Base-by-base conservation (phyloP, 2,329 filamentous ascomycete genomes). In the Trichoderma breve region DNA sequence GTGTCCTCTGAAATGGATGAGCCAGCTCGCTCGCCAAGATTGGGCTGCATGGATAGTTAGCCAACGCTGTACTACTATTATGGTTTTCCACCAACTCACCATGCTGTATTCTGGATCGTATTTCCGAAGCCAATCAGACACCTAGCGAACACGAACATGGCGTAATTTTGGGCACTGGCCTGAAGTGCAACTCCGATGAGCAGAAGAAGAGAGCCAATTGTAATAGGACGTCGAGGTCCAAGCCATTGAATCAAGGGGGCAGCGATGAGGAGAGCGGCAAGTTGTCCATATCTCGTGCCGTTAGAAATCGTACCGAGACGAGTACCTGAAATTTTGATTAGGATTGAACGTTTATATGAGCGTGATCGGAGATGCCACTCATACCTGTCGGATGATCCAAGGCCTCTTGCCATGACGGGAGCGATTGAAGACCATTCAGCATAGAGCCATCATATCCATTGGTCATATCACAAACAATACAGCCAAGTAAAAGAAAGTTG, bases 391-490 rank as follows among this genome's bases (percentile, higher is more conserved):
- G 81, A 36, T 79, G 78, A 28, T 77, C 76, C 34, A 83, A 82
- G 65, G 79, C 85, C n/a, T 80, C 79, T 43, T 84, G 79, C 83
- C 83, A 85, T 15, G 80, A 78, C 0, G 79, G 75, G 0, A 85
- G 77, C 0, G 82, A 79, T 73, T 87, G 85, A 1, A 87, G 74
- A 6, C 82, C 83, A 72, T 87, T 86, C 80, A 87, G 84, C 81
- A 87, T 84, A 18, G 81, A 83, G 3, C 84, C 84, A 75, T 86
- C 84, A 64, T 86, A 67, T 55, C 64, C 84, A 69, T 83, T 85
- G 6, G 86, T 70, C 55, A 70, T 70, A 36, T 70, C 66, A 58
- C 66, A 70, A 24, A 70, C 55, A 32, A 70, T 70, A n/a, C 66
- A 70, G 26, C 66, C 66, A 21, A 70, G 51, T 3, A 70, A n/a